Conservation (phyloP, 2,329 filamentous ascomycete species). For the Keithomyces neogunnii region DNA sequence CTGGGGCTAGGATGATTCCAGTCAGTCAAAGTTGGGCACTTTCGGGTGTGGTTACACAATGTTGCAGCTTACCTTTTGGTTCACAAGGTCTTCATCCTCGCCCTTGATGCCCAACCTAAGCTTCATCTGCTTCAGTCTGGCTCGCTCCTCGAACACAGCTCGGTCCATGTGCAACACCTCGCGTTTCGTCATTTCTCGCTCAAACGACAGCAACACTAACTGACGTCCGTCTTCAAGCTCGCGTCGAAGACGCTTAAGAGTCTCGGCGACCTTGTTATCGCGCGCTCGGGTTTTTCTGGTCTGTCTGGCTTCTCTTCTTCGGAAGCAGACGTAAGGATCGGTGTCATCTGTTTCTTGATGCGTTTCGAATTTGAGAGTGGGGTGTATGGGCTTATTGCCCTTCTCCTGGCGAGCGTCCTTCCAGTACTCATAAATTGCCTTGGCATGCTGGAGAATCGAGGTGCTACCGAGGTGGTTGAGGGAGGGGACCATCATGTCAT, state of each 20-base stretch:
- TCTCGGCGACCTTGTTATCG: constrained; percentile 90
- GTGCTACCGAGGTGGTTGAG: constrained; percentile 44
- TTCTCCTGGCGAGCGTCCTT: constrained; percentile 57
- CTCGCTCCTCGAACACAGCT: constrained; percentile 73
- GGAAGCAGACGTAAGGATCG: constrained; percentile 97
- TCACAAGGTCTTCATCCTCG: constrained; percentile 89
- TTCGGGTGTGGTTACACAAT: constrained; percentile 13
- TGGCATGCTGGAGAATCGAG: constrained; percentile 51
- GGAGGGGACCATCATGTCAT: constrained; percentile 65
- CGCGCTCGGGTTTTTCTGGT: constrained; percentile 90
- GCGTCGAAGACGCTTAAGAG: constrained; percentile 80
- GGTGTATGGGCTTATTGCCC: constrained; percentile 66
- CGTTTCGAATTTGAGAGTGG: constrained; percentile 84
- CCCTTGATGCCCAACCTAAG: constrained; percentile 80
- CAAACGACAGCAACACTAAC: constrained; percentile 66
- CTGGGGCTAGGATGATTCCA: constrained; percentile 44
- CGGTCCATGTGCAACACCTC: constrained; percentile 69
- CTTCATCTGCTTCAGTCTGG: constrained; percentile 80
- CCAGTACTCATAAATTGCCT: constrained; percentile 87
- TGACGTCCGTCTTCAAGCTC: constrained; percentile 86
- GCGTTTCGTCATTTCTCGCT: constrained; percentile 72
- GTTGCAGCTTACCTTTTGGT: constrained; percentile 67
- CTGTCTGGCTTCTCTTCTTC: constrained; percentile 85
- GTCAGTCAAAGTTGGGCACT: constrained; percentile 18
- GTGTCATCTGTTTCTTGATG: constrained; percentile 90